Evolutionary conservation across 2,329 filamentous ascomycete species (phyloP).

Genomic region (Diplodia seriata): DNA sequence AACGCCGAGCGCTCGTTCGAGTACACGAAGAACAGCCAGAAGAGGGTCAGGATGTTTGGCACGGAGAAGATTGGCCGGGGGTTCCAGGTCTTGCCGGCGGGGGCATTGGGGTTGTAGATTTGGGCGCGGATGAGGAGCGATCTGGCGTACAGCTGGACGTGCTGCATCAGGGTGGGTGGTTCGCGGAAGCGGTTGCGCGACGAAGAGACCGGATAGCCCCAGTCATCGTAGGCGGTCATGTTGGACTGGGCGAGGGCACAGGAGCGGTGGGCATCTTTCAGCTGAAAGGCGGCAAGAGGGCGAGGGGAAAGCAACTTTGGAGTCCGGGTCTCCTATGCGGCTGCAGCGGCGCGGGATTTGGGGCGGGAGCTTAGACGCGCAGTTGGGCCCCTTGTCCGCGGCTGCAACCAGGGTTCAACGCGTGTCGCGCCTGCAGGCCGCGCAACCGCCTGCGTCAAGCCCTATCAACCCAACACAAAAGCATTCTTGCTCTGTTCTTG

Average conservation of each 20-base stretch:
- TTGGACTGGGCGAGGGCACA: slow-evolving; percentile 33
- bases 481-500: background rate
- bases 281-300: background rate
- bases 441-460: slow-evolving; percentile 25
- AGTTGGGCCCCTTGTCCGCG: slow-evolving; percentile 16
- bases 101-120: slow-evolving; percentile 23
- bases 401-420: background rate
- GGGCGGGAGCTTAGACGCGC: slow-evolving; percentile 21
- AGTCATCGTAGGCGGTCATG: slow-evolving; percentile 50
- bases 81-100: slow-evolving; percentile 23
- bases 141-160: slow-evolving; percentile 41
- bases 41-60: slow-evolving; percentile 69
- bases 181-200: slow-evolving; percentile 43
- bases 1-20: slow-evolving; percentile 88
- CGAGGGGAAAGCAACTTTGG: slow-evolving; percentile 1
- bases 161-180: slow-evolving; percentile 44
- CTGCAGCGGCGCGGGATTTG: background rate
- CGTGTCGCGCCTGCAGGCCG: slow-evolving; percentile 10
- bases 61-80: slow-evolving; percentile 44
- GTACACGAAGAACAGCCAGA: slow-evolving; percentile 80
- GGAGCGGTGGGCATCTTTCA: slow-evolving; percentile 25
- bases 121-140: slow-evolving; percentile 33
- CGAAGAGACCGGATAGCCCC: slow-evolving; percentile 46
- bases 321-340: slow-evolving; percentile 16
- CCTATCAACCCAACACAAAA: slow-evolving; percentile 22